Evolutionary conservation across 257 asterid genomes (phyloP), one percentile per base, ranked within the genome.

Genomic region (Gynochthodes officinalis): DNA sequence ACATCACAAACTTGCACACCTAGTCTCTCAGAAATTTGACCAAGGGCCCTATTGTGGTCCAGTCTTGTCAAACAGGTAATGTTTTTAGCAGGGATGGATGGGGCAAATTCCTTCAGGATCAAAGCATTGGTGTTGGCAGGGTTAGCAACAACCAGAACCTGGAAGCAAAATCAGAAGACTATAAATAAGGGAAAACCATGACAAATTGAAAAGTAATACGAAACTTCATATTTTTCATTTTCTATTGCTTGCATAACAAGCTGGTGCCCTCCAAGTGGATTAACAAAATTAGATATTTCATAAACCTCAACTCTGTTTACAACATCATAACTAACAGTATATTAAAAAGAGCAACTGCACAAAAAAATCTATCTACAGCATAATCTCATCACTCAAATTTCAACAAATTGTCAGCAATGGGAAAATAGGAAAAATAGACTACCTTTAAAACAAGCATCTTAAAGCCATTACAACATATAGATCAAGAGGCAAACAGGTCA

Each of bases 41-140:
- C 98, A 35, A 92, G 97, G 63, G 98, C 98, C 88, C 98, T 90
- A 86, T 92, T 92, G 76, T 92, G 98, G 91, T 92, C 98, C 89
- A 92, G 84, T 74, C 98, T 86, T 49, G 98, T 92, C 84, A 92
- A 84, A 80, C 98, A 92, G 49, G 91, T 81, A 69, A 92, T 86
- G 78, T 92, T 92, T 78, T 87, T 84, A 79, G 86, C 91, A 0
- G 98, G 98, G 21, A 92, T 88, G 39, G 98, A 92, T 46, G 98
- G 98, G 0, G 98, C 98, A 49, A 80, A 92, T 73, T 92, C 98
- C 86, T 92, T 92, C 78, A 92, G 71, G 71, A 92, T 92, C 86
- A 92, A 81, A 32, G 98, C 98, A 64, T 92, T 92, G 82, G 98
- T 92, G 83, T 92, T 92, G 79, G 98, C 98, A 28, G 98, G 98